phyloP scores from a whole-genome alignment of 2,329 filamentous ascomycete species.

The Pseudogymnoascus sp. region DNA sequence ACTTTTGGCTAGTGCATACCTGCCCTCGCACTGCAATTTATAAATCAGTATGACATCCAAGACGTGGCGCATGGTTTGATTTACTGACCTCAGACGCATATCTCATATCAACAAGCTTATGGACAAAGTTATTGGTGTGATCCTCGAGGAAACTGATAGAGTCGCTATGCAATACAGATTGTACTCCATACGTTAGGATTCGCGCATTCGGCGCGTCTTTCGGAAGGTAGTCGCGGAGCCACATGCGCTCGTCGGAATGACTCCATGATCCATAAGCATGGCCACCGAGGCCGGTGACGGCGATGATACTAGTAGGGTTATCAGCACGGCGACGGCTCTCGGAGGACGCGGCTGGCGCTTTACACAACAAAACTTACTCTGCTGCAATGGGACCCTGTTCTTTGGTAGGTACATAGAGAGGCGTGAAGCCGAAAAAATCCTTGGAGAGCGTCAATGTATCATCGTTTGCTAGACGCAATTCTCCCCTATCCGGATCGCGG shows the following conservation, averaged over 20 bases:
- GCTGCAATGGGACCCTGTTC: neutral
- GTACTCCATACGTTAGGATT: constrained; percentile 13
- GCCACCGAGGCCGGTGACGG: constrained; percentile 12
- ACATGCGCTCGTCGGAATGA: constrained; percentile 8
- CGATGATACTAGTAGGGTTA: constrained; percentile 12
- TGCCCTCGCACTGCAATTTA: neutral
- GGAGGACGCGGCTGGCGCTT: neutral
- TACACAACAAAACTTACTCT: neutral
- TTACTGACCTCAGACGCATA: neutral
- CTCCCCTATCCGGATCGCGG: neutral
- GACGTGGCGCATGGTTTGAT: neutral
- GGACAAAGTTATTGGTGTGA: neutral
- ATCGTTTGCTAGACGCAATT: neutral
- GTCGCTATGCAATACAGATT: constrained; percentile 11
- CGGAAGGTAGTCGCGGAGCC: constrained; percentile 13
- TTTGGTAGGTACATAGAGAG: neutral
- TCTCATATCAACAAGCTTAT: constrained; percentile 9
- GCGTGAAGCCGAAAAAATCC: neutral
- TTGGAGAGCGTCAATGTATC: neutral
- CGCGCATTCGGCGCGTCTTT: constrained; percentile 2
- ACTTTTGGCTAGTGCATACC: neutral
- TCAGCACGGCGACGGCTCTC: neutral
- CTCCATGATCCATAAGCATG: constrained; percentile 13
- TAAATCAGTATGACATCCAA: neutral
- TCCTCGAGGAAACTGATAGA: neutral